Evolutionary conservation across 805 yeast species (phyloP), one percentile per base, ranked within the genome.

Genomic region (Starmerella asiatica): DNA sequence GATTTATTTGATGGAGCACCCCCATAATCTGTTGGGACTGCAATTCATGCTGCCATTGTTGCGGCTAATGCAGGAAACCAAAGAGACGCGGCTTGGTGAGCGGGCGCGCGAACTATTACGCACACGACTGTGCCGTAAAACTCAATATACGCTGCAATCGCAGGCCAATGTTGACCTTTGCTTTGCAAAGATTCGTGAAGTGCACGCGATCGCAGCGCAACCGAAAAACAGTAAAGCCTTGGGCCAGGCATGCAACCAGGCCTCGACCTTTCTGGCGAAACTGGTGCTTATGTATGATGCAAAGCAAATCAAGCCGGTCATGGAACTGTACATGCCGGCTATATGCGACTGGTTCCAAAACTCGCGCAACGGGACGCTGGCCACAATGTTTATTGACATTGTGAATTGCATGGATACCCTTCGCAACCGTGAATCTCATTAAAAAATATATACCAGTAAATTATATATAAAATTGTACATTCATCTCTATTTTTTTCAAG

Each of bases 81-180:
- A 74, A 50, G 91, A 82, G 54, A 73, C 71, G 46, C 59, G 70
- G 23, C 55, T 86, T 4, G 88, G 88, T 0, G 74, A 73, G 15
- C 82, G 81, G 58, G 78, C 88, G 3, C 78, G 79, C 43, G 79
- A 78, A 57, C 54, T 84, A 21, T 56, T 86, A 46, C 81, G 70
- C 60, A 48, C 52, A 9, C 37, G 43, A 20, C 34, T 50, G 9
- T 53, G 54, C 37, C 49, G 53, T 30, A 45, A 49, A 23, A 48
- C 54, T 3, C 35, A 29, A 11, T 43, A 39, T 30, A 27, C 3
- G 11, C 37, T 51, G 12, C 35, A 18, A 9, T 31, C 18, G 5
- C 43, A 33, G 34, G 45, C 52, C 12, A 55, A 54, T 18, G 54
- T 47, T 3, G 55, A 49, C n/a, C 35, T 28, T 18, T 42, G 43